Percentiles rank a stretch among this genome's conserved stretches.
Evolutionary conservation across 495 filamentous ascomycete species (phyloP).

Genomic region (Penicillium macrosclerotiorum): DNA sequence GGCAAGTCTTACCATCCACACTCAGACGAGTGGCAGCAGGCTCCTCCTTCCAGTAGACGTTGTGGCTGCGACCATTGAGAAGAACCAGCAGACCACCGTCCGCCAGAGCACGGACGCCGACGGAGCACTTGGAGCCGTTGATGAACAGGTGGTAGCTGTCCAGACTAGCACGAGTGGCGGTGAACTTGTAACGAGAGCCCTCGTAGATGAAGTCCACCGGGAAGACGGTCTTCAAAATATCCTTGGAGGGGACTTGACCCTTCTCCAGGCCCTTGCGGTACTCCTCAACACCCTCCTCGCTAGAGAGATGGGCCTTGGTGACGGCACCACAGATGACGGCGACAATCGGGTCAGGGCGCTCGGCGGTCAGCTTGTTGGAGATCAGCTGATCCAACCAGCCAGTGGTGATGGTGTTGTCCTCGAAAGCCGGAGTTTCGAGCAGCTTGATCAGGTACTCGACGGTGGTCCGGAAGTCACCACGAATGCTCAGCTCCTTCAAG

Average conservation of each 20-base stretch:
- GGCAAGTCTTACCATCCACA: conserved; percentile 95
- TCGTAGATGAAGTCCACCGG: conserved; percentile 99
- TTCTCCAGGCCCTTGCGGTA: conserved; percentile 90
- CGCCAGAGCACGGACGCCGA: conserved; percentile 87
- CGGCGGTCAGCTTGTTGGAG: conserved; percentile 93
- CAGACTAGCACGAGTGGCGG: conserved; percentile 84
- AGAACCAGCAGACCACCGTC: conserved; percentile 95
- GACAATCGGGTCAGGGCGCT: conserved; percentile 88
- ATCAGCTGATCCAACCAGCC: conserved; percentile 99
- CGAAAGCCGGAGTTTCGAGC: conserved; percentile 96
- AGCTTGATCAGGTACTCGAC: conserved; percentile 99
- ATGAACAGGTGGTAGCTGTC: conserved; percentile 99
- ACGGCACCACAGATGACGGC: conserved; percentile 93
- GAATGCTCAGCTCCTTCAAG: conserved; percentile 97
- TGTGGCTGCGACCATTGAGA: conserved; percentile 88
- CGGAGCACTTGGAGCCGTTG: conserved; percentile 94
- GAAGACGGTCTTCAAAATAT: conserved; percentile 97
- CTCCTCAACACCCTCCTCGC: conserved; percentile 80
- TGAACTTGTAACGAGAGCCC: conserved; percentile 94
- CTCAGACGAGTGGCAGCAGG: conserved; percentile 91
- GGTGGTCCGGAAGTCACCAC: conserved; percentile 97
- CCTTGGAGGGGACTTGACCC: conserved; percentile 94
- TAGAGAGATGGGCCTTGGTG: conserved; percentile 90
- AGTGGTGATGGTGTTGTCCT: conserved; percentile 98
- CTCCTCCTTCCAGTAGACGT: conserved; percentile 99